Base-by-base conservation (phyloP, 257 asterid species). In the Solanum tarapatanum region DNA sequence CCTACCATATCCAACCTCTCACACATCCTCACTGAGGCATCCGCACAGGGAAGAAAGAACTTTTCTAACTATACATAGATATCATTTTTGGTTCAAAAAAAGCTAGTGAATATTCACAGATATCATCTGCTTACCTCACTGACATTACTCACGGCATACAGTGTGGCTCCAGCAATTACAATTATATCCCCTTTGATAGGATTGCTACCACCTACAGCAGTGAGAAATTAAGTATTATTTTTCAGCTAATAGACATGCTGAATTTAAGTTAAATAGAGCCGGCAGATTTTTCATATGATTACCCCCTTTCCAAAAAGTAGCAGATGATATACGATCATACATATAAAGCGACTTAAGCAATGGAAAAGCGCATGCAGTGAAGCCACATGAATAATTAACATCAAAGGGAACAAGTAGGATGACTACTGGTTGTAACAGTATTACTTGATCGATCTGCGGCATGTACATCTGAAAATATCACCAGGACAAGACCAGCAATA, bases 381-480 rank as follows among this genome's bases (percentile, higher is more conserved):
- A 87, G 36, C 79, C 36, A 76, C 30, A 6, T 17, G 35, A n/a
- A 60, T 45, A 60, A 87, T 43, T 19, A 76, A 87, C 39, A 80
- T 28, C 41, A 77, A 76, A 23, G 36, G 73, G 62, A 77, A 86
- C 55, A 86, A 21, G 83, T 41, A 72, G 35, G 68, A 36, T 72
- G 41, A 60, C 32, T 76, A 74, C 51, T 33, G 62, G 75, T 33
- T n/a, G 64, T 72, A 45, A 75, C 43, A 30, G 26, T 86, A 32
- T 92, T 94, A 95, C 98, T 91, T 70, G 95, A 48, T 89, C 98
- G 93, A 89, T 95, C 98, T 13, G 91, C 92, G 48, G 98, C 88
- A 93, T 95, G 98, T 26, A 96, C 99, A 36, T 96, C 99, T 13
- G 99, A 96, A 69, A 93, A 96, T 70, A 96, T 92, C 82, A 96